These are phyloP conservation scores for Cladophialophora immunda DNA, from an alignment of 2,329 filamentous ascomycete genomes.

Conservation along the genomic window DNA sequence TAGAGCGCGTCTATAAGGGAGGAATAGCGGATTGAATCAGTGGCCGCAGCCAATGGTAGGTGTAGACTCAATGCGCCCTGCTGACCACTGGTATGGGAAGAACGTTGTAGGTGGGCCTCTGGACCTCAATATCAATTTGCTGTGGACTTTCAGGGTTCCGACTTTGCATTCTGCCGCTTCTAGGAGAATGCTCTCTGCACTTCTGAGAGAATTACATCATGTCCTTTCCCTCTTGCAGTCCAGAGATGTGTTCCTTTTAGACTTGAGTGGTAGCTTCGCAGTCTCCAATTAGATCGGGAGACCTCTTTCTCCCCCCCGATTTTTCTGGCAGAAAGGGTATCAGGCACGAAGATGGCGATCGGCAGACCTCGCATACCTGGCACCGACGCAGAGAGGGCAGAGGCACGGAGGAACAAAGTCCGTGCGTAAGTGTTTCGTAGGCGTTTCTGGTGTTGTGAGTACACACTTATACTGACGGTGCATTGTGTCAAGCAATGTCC, in stretches of 20 bases:
- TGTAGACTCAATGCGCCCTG: slow-evolving; percentile 1
- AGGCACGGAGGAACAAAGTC: slow-evolving; percentile 34
- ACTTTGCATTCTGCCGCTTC: neutral
- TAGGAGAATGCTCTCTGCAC: neutral
- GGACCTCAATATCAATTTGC: neutral
- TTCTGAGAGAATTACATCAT: neutral
- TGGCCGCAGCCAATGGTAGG: slow-evolving; percentile 1
- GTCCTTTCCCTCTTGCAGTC: neutral
- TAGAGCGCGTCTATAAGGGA: neutral
- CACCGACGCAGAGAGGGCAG: slow-evolving; percentile 35
- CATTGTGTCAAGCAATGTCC: slow-evolving; percentile 28
- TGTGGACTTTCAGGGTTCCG: neutral
- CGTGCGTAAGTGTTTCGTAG: slow-evolving; percentile 19
- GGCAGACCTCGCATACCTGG: slow-evolving; percentile 33
- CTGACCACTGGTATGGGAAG: slow-evolving; percentile 1
- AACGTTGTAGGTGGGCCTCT: neutral
- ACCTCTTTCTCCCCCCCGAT: neutral
- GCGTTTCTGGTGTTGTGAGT: neutral
- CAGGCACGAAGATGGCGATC: slow-evolving; percentile 27
- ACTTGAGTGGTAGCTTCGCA: slow-evolving; percentile 6
- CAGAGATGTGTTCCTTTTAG: neutral
- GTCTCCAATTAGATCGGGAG: neutral
- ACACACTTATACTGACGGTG: neutral
- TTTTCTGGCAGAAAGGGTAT: neutral
- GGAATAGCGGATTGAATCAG: slow-evolving; percentile 1